Evolutionary conservation across 257 asterid genomes (phyloP).

Genomic region (Salvia miltiorrhiza): DNA sequence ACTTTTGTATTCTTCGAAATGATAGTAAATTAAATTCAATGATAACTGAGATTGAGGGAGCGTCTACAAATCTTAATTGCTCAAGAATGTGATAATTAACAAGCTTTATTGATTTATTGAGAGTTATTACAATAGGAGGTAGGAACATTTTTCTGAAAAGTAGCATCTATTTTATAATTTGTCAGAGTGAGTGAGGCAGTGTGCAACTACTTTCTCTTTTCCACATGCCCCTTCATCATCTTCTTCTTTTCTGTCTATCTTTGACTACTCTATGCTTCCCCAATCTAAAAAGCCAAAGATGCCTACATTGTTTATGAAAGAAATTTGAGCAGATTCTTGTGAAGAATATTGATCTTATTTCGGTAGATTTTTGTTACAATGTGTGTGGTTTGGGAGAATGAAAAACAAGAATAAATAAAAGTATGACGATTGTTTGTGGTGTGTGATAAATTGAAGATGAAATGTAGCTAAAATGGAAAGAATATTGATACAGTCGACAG

Average conservation of each 20-base stretch:
- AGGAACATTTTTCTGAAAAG: slow-evolving; percentile 29
- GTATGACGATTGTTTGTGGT: too few relatives aligned
- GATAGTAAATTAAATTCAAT: too few relatives aligned
- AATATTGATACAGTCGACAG: slow-evolving; percentile 40
- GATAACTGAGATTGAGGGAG: not conserved
- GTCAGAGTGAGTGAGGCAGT: slow-evolving; percentile 32
- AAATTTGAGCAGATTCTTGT: not conserved
- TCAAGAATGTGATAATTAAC: not conserved
- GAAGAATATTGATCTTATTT: not conserved
- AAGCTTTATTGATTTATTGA: not conserved
- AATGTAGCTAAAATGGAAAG: too few relatives aligned
- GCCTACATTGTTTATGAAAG: not conserved
- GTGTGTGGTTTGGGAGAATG: not conserved
- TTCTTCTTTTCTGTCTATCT: slow-evolving; percentile 25
- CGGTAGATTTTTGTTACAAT: not conserved
- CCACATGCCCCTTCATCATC: slow-evolving; percentile 51
- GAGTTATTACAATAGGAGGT: slow-evolving; percentile 16
- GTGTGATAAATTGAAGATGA: not conserved
- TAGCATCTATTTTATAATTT: slow-evolving; percentile 13
- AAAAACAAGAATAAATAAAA: too few relatives aligned
- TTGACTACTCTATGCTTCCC: slow-evolving; percentile 19
- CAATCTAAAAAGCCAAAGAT: not conserved
- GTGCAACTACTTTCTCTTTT: slow-evolving; percentile 36
- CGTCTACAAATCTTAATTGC: not conserved
- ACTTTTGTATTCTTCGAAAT: not conserved